Conservation (phyloP, 768 basidiomycete genomes). For the Termitomyces heimii region DNA sequence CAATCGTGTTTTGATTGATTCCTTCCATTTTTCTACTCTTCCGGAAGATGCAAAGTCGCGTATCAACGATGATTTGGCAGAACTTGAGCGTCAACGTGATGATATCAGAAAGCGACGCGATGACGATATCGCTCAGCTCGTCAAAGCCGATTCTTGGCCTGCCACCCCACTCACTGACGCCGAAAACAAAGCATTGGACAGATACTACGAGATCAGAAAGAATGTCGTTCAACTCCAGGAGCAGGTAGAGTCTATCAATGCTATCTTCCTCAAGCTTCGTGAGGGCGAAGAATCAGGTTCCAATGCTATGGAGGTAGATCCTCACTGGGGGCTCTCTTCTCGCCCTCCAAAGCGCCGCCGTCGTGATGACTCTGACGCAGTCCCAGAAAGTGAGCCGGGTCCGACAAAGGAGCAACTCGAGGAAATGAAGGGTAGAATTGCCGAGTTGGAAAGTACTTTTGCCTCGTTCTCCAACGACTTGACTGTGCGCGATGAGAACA, state of each 20-base stretch:
- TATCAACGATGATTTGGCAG: slow-evolving; percentile 10
- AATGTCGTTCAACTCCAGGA: slow-evolving; percentile 17
- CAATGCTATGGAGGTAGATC: slow-evolving; percentile 11
- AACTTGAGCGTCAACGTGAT: slow-evolving; percentile 17
- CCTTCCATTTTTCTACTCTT: slow-evolving; percentile 9
- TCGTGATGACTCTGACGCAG: slow-evolving; percentile 7
- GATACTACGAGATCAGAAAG: slow-evolving; percentile 16
- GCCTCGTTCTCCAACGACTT: slow-evolving; percentile 18
- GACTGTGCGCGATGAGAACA: slow-evolving; percentile 12
- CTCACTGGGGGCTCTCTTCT: background rate
- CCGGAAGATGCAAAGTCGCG: slow-evolving; percentile 11
- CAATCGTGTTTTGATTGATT: slow-evolving; percentile 10
- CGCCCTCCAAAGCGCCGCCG: slow-evolving; percentile 22
- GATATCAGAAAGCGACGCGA: slow-evolving; percentile 15
- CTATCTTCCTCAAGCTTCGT: slow-evolving; percentile 10
- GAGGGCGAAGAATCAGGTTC: background rate
- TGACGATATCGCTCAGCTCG: slow-evolving; percentile 12
- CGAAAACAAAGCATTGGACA: slow-evolving; percentile 13
- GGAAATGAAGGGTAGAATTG: background rate
- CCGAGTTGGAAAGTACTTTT: background rate
- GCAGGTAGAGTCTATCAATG: slow-evolving; percentile 17
- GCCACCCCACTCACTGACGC: slow-evolving; percentile 15
- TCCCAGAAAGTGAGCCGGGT: background rate
- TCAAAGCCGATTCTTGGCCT: slow-evolving; percentile 24
- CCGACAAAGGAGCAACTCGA: background rate